Conservation (phyloP, 2,329 filamentous ascomycete species). For the Emmonsiellopsis sp. region DNA sequence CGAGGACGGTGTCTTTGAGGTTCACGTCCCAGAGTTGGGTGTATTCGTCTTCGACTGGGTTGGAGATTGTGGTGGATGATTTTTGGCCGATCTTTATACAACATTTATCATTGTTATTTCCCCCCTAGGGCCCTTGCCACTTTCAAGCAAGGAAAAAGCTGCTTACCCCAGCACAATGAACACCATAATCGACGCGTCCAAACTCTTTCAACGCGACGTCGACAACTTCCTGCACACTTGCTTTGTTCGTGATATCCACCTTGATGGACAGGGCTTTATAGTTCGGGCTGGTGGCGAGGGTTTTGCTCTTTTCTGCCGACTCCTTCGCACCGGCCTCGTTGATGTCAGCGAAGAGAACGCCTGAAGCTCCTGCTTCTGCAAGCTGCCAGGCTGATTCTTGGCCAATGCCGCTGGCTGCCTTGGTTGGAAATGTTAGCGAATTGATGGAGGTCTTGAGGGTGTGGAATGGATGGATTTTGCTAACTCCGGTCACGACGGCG, state of each 20-base stretch:
- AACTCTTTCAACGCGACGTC: conserved; percentile 12
- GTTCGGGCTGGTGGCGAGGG: conserved; percentile 15
- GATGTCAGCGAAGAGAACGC: conserved; percentile 20
- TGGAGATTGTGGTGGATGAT: background rate
- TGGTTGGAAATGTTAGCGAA: background rate
- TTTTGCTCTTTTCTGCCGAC: conserved; percentile 17
- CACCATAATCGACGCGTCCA: conserved; percentile 19
- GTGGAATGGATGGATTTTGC: no score
- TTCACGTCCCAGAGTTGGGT: conserved; percentile 30
- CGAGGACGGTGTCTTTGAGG: conserved; percentile 31
- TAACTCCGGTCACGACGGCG: background rate
- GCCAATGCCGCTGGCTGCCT: conserved; percentile 17
- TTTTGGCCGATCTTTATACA: conserved; percentile 1
- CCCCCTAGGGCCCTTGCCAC: no score
- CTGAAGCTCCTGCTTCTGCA: conserved; percentile 14
- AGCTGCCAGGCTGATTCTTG: conserved; percentile 5
- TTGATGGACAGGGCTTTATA: conserved; percentile 15
- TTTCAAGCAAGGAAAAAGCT: no score
- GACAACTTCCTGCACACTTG: conserved; percentile 19
- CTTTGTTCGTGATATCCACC: conserved; percentile 18
- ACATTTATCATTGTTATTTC: background rate
- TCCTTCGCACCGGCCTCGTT: conserved; percentile 11
- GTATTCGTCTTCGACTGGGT: conserved; percentile 20
- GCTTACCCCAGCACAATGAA: conserved; percentile 17
- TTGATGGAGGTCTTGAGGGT: background rate